These are phyloP conservation scores for Sarcocystis neurona DNA, from an alignment of 169 alveolate species.

Conservation along the genomic window DNA sequence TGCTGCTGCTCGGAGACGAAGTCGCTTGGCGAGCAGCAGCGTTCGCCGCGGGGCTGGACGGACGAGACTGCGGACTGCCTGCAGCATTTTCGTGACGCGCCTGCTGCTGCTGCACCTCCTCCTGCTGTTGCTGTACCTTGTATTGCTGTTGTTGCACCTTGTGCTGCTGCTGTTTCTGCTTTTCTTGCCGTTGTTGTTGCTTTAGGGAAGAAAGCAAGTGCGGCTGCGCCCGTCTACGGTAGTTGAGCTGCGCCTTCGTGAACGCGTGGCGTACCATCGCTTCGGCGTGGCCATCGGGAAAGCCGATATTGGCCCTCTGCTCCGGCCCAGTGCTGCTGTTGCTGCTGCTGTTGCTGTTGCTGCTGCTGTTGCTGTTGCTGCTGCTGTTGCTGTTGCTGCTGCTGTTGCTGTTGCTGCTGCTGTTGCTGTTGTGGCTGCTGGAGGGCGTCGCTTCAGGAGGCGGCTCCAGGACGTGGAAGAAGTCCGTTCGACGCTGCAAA, in stretches of 20 bases:
- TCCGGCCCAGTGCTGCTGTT: conserved; percentile 3
- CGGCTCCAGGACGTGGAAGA: conserved; percentile 70
- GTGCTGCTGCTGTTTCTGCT: not conserved
- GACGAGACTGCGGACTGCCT: not conserved
- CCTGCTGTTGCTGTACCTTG: not conserved
- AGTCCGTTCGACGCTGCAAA: conserved; percentile 85
- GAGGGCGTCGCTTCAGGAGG: no score
- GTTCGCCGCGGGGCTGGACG: not conserved
- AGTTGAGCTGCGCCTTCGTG: conserved; percentile 18
- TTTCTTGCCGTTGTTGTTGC: not conserved
- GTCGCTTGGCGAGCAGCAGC: not conserved
- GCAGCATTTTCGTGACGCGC: not conserved
- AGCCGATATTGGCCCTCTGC: conserved; percentile 88
- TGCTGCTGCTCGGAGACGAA: no score
- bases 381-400: not conserved
- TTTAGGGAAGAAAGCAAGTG: not conserved
- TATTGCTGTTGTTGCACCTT: not conserved
- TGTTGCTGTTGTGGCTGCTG: not conserved
- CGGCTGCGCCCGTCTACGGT: conserved; percentile 33
- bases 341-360: not conserved
- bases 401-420: no score
- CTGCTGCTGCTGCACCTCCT: not conserved
- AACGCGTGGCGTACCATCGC: conserved; percentile 70
- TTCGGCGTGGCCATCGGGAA: conserved; percentile 83
- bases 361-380: no score